These are phyloP conservation scores for Fabrea salina DNA, from an alignment of 169 alveolate species.

Conservation along the genomic window DNA sequence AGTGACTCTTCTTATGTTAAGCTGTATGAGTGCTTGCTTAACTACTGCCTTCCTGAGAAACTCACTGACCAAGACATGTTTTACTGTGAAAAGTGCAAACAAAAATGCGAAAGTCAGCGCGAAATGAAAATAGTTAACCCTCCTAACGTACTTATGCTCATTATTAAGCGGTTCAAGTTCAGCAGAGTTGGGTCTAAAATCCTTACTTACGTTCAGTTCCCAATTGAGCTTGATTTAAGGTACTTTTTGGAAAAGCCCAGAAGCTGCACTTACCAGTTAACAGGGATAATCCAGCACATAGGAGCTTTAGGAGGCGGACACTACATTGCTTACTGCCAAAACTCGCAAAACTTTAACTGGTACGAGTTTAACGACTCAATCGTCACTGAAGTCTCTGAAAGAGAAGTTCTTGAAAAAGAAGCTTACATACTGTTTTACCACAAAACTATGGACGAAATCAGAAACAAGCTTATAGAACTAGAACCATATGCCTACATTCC, in stretches of 20 bases:
- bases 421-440: conserved; percentile 51
- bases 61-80: conserved; percentile 22
- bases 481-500: conserved; percentile 25
- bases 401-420: conserved; percentile 5
- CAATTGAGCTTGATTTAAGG: conserved; percentile 14
- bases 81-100: conserved; percentile 36
- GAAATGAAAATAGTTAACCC: background rate
- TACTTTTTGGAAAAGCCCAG: background rate
- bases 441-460: background rate
- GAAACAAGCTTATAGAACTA: background rate
- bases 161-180: conserved; percentile 37
- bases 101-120: conserved; percentile 11
- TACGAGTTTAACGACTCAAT: conserved; percentile 51
- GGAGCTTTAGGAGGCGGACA: conserved; percentile 64
- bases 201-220: conserved; percentile 28
- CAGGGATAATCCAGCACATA: conserved; percentile 55
- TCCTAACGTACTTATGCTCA: conserved; percentile 32
- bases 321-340: conserved; percentile 57
- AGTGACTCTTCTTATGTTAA: background rate
- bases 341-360: conserved; percentile 47
- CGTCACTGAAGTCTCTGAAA: conserved; percentile 19
- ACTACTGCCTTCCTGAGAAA: conserved; percentile 34
- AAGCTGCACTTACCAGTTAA: conserved; percentile 46
- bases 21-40: conserved; percentile 32
- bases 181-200: conserved; percentile 28